Evolutionary conservation across 164 flowering plant genomes (phyloP), one percentile per base, ranked within the genome.

Genomic region (Litsea cubeba): DNA sequence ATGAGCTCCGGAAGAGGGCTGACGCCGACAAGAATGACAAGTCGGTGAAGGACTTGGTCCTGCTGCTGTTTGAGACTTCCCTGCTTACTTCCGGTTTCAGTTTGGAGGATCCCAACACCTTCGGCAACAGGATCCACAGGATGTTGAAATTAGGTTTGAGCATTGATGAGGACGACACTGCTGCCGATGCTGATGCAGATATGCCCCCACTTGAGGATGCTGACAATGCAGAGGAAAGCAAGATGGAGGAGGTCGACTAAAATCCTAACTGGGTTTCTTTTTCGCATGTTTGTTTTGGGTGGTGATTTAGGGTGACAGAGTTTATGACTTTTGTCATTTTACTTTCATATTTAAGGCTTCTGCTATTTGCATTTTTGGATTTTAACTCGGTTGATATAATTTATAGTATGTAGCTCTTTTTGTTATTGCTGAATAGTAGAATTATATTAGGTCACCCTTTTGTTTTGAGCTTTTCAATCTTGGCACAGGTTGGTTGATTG

Each of bases 201-300:
- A 75, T 71, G 78, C 74, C 73, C 35, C 62, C 74, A 3, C 62
- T 70, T 24, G 78, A 75, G 24, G 81, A 79, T 18, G 81, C 76
- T 24, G 75, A 64, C 65, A 71, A 73, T 6, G 40, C 76, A 1
- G 81, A 76, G 76, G 81, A 65, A 25, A 79, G 81, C 78, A 79
- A 72, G 81, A 79, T 79, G 81, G 81, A 79, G 68, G 81, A 79
- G 49, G 81, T 75, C 7, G 81, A 79, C 24, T 79, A 26, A 72
- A 66, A 40, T 40, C 11, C 46, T 40, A 5, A 7, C 8, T 5
- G 2, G 46, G 8, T 5, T 40, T 40, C 46, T 40, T 40, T 40
- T 40, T 8, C 2, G 1, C 46, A 8, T 40, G 46, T 40, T 40
- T 40, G 46, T 8, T 40, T 40, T 40, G 46, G 46, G 46, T 40